These are phyloP conservation scores for Lactarius hatsudake DNA, from an alignment of 768 basidiomycete genomes.

Conservation along the genomic window DNA sequence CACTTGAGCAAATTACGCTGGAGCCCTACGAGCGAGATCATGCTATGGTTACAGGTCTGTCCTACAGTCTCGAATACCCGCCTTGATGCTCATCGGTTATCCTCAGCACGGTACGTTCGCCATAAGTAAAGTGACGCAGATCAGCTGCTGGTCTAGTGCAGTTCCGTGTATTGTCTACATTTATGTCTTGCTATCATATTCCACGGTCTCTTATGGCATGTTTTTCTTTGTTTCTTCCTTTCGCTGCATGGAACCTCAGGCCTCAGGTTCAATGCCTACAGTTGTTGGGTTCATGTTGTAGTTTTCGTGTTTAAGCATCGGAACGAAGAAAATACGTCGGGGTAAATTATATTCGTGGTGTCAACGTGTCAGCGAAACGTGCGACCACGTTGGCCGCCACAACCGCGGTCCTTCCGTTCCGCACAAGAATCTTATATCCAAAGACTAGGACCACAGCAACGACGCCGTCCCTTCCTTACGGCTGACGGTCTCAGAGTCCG, in stretches of 20 bases:
- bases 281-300: background rate
- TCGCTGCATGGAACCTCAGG: background rate
- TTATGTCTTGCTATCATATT: conserved; percentile 20
- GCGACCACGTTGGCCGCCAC: background rate
- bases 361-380: background rate
- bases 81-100: background rate
- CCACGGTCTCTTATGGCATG: conserved; percentile 4
- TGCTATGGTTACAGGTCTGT: conserved; percentile 82
- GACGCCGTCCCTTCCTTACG: background rate
- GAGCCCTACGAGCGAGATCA: conserved; percentile 93
- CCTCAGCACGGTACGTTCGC: conserved; percentile 47
- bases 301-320: background rate
- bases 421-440: background rate
- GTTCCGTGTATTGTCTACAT: conserved; percentile 23
- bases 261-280: background rate
- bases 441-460: background rate
- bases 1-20: conserved; percentile 91
- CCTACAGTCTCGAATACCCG: background rate
- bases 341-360: background rate
- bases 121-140: conserved; percentile 34
- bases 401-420: background rate
- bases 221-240: background rate
- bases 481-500: conserved; percentile 5
- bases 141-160: background rate
- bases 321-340: background rate